Conservation (phyloP, 139 green algal species). For the Zygnema cylindricum region DNA sequence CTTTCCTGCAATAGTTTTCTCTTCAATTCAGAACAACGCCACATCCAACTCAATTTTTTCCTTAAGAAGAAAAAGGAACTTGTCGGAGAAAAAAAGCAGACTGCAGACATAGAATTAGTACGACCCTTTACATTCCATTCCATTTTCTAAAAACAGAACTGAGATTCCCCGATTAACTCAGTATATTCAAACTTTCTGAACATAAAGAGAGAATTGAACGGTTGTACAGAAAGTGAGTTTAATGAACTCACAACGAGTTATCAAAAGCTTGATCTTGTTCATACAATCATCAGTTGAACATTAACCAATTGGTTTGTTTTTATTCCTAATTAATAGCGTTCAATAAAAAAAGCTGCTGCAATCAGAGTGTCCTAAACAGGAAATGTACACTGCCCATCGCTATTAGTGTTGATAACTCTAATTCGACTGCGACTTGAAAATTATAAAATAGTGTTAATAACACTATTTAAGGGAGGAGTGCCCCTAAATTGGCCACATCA, state of each 20-base stretch:
- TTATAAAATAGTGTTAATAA: no score
- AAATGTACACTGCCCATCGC: background rate
- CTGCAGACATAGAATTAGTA: background rate
- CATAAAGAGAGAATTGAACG: no score
- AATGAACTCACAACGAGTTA: no score
- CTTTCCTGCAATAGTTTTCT: constrained; percentile 35
- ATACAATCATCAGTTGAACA: no score
- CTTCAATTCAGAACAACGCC: background rate
- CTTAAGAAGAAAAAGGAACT: background rate
- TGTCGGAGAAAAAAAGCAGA: background rate
- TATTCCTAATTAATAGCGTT: no score
- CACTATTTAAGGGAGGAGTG: no score
- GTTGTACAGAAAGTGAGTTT: no score
- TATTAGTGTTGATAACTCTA: background rate
- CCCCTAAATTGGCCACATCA: background rate
- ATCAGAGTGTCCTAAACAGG: background rate
- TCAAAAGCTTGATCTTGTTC: no score
- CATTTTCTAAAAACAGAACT: background rate
- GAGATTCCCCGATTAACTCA: background rate
- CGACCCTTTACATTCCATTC: no score
- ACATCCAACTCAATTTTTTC: background rate
- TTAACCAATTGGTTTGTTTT: no score
- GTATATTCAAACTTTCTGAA: background rate
- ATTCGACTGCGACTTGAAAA: no score
- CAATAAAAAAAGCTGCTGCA: no score